Evolutionary conservation across 2,329 filamentous ascomycete genomes (phyloP), one percentile per base, ranked within the genome.

Genomic region (Dactylellina haptotyla): DNA sequence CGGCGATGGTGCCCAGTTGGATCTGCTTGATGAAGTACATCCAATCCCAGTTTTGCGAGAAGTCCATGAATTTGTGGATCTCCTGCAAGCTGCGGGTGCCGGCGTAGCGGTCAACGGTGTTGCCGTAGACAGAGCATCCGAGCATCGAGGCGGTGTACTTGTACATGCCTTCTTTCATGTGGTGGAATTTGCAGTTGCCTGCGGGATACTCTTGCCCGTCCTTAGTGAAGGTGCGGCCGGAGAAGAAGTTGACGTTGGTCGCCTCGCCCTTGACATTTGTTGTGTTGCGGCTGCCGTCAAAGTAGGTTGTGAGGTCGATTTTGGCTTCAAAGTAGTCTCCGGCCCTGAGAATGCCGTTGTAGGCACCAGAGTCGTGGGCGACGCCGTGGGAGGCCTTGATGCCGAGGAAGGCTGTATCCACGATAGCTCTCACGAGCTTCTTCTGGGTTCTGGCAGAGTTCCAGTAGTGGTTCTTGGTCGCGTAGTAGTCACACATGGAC

Each of bases 401-500:
- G 4, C 67, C 67, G 3, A 46, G 14, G 32, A 73, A 73, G 1
- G 69, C 69, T 25, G 34, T 66, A n/a, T 62, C 54, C 39, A 73
- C 50, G 18, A 73, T 66, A 1, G 48, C 8, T 4, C 41, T 51
- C 10, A 73, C 54, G 10, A 73, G 56, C 4, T 25, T 28, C 34
- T 57, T 48, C 28, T 73, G 69, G 2, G 61, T 56, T 32, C 30
- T 23, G 12, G 53, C 69, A 12, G 62, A 56, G 61, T 66, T 73
- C 20, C 37, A 43, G 12, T 54, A 57, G 14, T 41, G 54, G 28
- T 62, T 61, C 6, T 51, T 59, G 25, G 50, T 46, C 16, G 69
- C 53, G 34, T 73, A 73, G 41, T 56, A 73, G 61, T 73, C 69
- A 43, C 69, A 73, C 69, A 73, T 66, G 5, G 61, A 54, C 53